A percentile compares a stretch with the other conserved stretches of the same genome.
Conservation (phyloP, 2,329 filamentous ascomycete genomes). For the Pseudogymnoascus sp. region DNA sequence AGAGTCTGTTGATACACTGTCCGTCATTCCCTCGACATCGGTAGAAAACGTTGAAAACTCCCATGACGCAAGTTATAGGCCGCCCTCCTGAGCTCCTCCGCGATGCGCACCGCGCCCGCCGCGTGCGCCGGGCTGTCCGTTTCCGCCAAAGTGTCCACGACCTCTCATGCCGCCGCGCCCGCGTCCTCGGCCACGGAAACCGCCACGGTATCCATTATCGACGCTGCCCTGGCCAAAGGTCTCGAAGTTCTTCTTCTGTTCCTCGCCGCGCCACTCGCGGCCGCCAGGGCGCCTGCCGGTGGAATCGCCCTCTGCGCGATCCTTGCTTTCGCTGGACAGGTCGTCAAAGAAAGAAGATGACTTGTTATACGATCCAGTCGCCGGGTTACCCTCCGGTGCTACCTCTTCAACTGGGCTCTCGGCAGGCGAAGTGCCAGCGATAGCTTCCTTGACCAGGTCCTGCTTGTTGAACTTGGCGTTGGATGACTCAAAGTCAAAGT, state of each 20-base stretch:
- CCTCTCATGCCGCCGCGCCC: slow-evolving; percentile 45
- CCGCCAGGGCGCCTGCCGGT: slow-evolving; percentile 62
- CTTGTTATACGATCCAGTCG: slow-evolving; percentile 69
- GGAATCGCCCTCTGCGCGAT: slow-evolving; percentile 65
- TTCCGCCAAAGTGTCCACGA: slow-evolving; percentile 17
- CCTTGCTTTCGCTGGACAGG: slow-evolving; percentile 88
- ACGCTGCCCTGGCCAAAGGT: slow-evolving; percentile 97
- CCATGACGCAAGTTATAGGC: slow-evolving; percentile 15
- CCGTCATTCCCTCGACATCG: neutral
- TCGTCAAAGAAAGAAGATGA: slow-evolving; percentile 93
- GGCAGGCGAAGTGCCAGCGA: slow-evolving; percentile 62
- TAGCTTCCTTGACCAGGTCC: slow-evolving; percentile 78
- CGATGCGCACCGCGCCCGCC: slow-evolving; percentile 23
- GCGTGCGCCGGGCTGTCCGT: slow-evolving; percentile 16
- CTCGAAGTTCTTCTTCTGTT: slow-evolving; percentile 92
- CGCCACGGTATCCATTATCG: slow-evolving; percentile 66
- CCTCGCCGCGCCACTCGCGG: slow-evolving; percentile 82
- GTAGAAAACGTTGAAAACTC: neutral
- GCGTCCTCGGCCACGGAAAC: slow-evolving; percentile 71
- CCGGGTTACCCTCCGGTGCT: slow-evolving; percentile 36
- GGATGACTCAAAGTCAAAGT: slow-evolving; percentile 82
- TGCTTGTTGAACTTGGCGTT: slow-evolving; percentile 88
- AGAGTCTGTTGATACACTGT: slow-evolving; percentile 5
- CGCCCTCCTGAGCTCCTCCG: slow-evolving; percentile 11
- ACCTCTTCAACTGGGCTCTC: slow-evolving; percentile 37